Conservation (phyloP, 1,139 yeast genomes). For the Tardiomyces digboiensis region DNA sequence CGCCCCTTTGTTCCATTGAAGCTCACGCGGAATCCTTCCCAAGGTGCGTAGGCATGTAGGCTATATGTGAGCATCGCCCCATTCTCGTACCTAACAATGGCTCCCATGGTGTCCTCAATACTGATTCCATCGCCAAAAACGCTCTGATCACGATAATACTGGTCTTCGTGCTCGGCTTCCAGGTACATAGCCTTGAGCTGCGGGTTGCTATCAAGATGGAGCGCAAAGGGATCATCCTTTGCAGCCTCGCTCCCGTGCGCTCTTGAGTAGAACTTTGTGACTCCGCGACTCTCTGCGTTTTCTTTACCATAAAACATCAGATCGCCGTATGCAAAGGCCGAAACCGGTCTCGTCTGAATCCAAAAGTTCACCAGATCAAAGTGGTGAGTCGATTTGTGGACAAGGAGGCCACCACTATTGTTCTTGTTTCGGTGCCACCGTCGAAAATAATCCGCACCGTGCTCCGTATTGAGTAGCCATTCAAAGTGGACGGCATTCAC, state of each 20-base stretch:
- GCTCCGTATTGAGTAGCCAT: constrained; percentile 11
- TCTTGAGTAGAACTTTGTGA: constrained; percentile 10
- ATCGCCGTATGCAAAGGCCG: constrained; percentile 11
- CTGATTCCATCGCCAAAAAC: constrained; percentile 12
- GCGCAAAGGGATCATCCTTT: constrained; percentile 10
- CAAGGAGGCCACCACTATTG: constrained; percentile 10
- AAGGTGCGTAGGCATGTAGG: constrained; percentile 10
- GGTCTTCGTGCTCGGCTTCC: constrained; percentile 12
- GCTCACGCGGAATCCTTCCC: constrained; percentile 10
- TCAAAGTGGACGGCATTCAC: constrained; percentile 11
- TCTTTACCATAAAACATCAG: constrained; percentile 10
- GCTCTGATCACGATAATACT: constrained; percentile 10
- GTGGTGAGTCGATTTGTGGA: constrained; percentile 11
- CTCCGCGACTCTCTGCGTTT: constrained; percentile 11
- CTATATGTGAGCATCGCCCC: constrained; percentile 10
- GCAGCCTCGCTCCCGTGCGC: constrained; percentile 10
- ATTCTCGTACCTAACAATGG: constrained; percentile 9
- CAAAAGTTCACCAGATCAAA: constrained; percentile 12
- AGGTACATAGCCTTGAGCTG: constrained; percentile 10
- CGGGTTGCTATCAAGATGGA: constrained; percentile 6
- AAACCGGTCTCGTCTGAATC: constrained; percentile 8
- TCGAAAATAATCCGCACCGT: constrained; percentile 11
- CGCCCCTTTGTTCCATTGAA: constrained; percentile 12
- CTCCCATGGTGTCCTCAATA: constrained; percentile 11
- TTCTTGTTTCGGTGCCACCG: constrained; percentile 11